Evolutionary conservation across 331 rosid species (phyloP), one percentile per base, ranked within the genome.

Genomic region (Spiraea crenata): DNA sequence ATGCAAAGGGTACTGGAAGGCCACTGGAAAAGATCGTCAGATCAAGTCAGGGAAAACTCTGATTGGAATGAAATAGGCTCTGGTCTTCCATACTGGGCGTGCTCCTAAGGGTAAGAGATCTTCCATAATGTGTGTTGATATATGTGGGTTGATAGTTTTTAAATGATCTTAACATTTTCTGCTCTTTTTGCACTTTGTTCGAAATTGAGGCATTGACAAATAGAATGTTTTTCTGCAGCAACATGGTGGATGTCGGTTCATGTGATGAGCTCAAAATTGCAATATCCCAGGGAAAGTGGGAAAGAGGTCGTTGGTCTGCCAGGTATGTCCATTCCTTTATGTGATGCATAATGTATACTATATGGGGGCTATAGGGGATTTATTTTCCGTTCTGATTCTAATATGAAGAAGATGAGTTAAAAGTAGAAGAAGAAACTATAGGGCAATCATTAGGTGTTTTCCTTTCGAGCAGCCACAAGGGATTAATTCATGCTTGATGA

Each of bases 231-330:
- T 64, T 57, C 67, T 80, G 83, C 92, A 91, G 97, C 73, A 91
- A 91, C 74, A 86, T 93, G 64, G 85, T 93, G 56, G 97, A 91
- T 77, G 97, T 93, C 58, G 86, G 81, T 74, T 83, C 97, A 42
- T 93, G 91, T 42, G 83, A 86, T 76, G 99, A 93, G 77, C 99
- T 93, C 79, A 91, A 91, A 87, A 83, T 44, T 13, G 99, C 92
- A 47, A 89, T 93, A 74, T 81, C 95, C 38, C 78, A 85, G 79
- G 99, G 99, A n/a, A 93, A 87, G 89, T 93, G 99, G 99, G 99
- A 97, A 57, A 86, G 97, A 81, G 97, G 96, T 57, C 97, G 97
- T 47, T 93, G 99, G 99, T 93, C 99, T 38, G 99, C 99, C 58
- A 87, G 96, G 99, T 93, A 85, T 51, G 13, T 50, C 34, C 54